These are phyloP conservation scores for Chloranthus sessilifolius DNA, from an alignment of 164 flowering plant species.

Conservation along the genomic window DNA sequence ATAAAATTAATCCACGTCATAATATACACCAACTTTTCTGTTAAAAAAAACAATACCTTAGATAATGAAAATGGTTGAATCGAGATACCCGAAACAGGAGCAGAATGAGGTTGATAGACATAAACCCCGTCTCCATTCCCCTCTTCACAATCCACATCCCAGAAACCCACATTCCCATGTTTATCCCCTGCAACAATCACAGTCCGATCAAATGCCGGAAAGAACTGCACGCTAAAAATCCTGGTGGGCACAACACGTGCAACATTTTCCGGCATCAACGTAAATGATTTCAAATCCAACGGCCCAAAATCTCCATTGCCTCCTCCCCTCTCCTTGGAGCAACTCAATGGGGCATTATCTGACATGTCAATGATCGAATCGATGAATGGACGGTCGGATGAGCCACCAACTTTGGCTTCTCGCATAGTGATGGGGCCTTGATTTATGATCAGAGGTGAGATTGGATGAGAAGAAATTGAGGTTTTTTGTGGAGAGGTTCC, in stretches of 20 bases:
- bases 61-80: slow-evolving; percentile 43
- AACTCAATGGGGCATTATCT: slow-evolving; percentile 8
- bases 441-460: neutral
- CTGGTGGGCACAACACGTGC: slow-evolving; percentile 56
- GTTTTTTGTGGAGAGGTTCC: slow-evolving; percentile 6
- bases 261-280: slow-evolving; percentile 51
- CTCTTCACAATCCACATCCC: slow-evolving; percentile 52
- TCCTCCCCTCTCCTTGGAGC: neutral
- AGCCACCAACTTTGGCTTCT: slow-evolving; percentile 32
- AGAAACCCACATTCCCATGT: slow-evolving; percentile 64
- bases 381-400: slow-evolving; percentile 24
- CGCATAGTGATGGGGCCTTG: slow-evolving; percentile 37
- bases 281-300: slow-evolving; percentile 34
- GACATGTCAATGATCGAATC: slow-evolving; percentile 29
- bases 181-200: slow-evolving; percentile 68
- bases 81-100: slow-evolving; percentile 62
- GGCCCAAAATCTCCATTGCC: slow-evolving; percentile 10
- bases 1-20: too few species aligned
- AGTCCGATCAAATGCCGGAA: slow-evolving; percentile 38
- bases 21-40: too few species aligned
- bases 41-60: slow-evolving; percentile 63
- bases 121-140: slow-evolving; percentile 47
- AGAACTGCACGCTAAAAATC: slow-evolving; percentile 42
- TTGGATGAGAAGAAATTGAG: neutral
- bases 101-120: slow-evolving; percentile 54